phyloP scores from a whole-genome alignment of 2,329 filamentous ascomycete genomes.

The Fulvia fulva region DNA sequence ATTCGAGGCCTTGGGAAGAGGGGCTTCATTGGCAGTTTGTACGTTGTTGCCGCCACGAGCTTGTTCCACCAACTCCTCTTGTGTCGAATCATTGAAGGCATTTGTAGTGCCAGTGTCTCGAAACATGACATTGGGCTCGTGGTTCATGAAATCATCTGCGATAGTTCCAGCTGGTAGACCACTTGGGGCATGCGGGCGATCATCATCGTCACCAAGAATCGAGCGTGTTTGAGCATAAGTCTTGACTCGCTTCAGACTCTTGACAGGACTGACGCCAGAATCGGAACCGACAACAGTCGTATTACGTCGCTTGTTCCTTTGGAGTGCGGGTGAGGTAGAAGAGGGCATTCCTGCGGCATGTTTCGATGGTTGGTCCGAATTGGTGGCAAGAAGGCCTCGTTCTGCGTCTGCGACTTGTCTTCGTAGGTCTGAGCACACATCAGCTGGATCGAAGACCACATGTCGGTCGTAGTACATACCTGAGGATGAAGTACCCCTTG shows the following conservation, averaged over 20 bases:
- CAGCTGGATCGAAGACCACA: background rate
- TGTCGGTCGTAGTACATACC: background rate
- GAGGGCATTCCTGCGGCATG: constrained; percentile 9
- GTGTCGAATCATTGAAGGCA: constrained; percentile 39
- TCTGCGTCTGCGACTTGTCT: constrained; percentile 16
- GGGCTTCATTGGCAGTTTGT: constrained; percentile 13
- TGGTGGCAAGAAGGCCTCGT: constrained; percentile 22
- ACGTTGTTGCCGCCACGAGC: constrained; percentile 17
- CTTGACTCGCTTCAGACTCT: constrained; percentile 22
- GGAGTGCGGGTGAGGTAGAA: constrained; percentile 16
- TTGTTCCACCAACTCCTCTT: constrained; percentile 38
- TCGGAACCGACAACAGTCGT: constrained; percentile 8
- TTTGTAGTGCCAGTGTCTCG: constrained; percentile 41
- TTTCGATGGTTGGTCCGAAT: constrained; percentile 4
- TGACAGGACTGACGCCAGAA: constrained; percentile 8
- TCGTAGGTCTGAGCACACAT: background rate
- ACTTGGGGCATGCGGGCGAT: constrained; percentile 14
- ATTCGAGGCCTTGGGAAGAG: background rate
- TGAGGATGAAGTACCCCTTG: constrained; percentile 3
- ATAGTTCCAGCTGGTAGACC: constrained; percentile 32
- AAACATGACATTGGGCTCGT: constrained; percentile 41
- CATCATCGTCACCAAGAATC: background rate
- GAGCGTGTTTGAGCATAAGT: constrained; percentile 17
- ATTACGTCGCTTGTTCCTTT: constrained; percentile 21
- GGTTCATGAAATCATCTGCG: constrained; percentile 34